phyloP scores from a whole-genome alignment of 2,329 filamentous ascomycete genomes.

The Aspergillus udagawae region DNA sequence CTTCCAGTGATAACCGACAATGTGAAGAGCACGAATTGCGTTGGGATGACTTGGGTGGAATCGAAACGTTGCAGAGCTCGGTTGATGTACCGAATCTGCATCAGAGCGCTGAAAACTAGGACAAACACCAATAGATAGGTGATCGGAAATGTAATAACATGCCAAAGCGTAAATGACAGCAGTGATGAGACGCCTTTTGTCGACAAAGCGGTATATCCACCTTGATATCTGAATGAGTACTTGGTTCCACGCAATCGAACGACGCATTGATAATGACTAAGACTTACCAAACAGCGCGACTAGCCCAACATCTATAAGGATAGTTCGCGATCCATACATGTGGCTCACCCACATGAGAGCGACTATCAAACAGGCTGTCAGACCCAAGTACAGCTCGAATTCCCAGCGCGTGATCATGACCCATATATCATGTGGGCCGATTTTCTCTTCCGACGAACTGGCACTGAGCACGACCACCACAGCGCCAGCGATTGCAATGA shows the following conservation, averaged over 20 bases:
- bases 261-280: background rate
- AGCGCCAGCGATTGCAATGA: conserved; percentile 81
- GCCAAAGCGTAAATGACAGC: conserved; percentile 83
- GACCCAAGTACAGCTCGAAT: conserved; percentile 83
- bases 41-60: conserved; percentile 95
- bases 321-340: conserved; percentile 77
- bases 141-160: conserved; percentile 84
- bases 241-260: conserved; percentile 3
- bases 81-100: conserved; percentile 98
- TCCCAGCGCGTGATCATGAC: conserved; percentile 79
- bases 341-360: conserved; percentile 77
- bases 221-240: conserved; percentile 42
- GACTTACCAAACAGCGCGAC: conserved; percentile 81
- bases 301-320: conserved; percentile 87
- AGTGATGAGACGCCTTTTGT: conserved; percentile 97
- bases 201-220: conserved; percentile 91
- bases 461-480: conserved; percentile 92
- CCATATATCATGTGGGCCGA: conserved; percentile 89
- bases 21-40: conserved; percentile 96
- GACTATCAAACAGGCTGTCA: conserved; percentile 70
- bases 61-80: conserved; percentile 86
- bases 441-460: conserved; percentile 80
- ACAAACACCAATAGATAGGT: conserved; percentile 82
- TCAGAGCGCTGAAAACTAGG: conserved; percentile 77
- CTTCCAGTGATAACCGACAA: conserved; percentile 93